Percentiles rank a stretch among this genome's conserved stretches.
Conservation (phyloP, 257 asterid species). For the Misopates orontium region DNA sequence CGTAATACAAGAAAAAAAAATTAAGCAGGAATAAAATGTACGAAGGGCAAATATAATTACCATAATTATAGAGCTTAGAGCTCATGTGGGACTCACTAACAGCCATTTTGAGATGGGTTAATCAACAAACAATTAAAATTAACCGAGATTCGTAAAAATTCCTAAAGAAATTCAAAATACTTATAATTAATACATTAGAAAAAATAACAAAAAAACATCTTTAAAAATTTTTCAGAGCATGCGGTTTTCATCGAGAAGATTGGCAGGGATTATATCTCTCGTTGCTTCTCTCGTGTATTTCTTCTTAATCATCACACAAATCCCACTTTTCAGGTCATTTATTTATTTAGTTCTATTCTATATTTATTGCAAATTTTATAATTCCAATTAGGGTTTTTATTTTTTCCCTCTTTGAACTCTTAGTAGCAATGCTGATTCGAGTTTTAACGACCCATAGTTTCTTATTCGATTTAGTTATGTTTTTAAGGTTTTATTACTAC, state of each 20-base stretch:
- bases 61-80: too few species aligned
- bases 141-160: too few species aligned
- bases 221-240: constrained; percentile 26
- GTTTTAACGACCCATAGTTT: background rate
- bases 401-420: background rate
- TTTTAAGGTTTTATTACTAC: background rate
- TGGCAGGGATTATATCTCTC: constrained; percentile 44
- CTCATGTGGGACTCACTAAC: too few species aligned
- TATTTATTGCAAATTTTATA: background rate
- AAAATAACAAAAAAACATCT: background rate
- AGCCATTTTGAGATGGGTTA: too few species aligned
- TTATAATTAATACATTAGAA: background rate
- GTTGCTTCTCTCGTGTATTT: constrained; percentile 52
- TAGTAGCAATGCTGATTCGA: background rate
- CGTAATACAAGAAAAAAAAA: too few species aligned
- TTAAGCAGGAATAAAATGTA: too few species aligned
- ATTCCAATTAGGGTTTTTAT: background rate
- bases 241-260: constrained; percentile 54
- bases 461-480: background rate
- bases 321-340: constrained; percentile 71
- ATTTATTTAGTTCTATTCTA: background rate
- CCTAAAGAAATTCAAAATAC: too few species aligned
- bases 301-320: constrained; percentile 49
- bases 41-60: too few species aligned
- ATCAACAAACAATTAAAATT: too few species aligned